Evolutionary conservation across 148 eudicot species (phyloP).

Genomic region (Persicaria tinctoria): DNA sequence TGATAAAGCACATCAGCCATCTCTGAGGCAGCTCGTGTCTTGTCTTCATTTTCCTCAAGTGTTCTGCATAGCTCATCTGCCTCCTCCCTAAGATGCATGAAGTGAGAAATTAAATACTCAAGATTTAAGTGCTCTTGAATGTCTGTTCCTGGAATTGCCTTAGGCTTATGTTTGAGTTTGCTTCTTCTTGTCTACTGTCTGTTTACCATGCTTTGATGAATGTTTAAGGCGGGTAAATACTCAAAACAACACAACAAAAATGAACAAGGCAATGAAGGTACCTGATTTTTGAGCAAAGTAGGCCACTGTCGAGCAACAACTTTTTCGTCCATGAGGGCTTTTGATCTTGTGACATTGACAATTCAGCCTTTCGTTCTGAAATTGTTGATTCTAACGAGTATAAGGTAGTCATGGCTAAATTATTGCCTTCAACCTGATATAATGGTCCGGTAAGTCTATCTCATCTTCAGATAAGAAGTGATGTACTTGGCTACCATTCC

Average conservation of each 20-base stretch:
- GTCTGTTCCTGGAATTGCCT: background rate
- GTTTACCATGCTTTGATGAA: background rate
- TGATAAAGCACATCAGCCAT: conserved; percentile 98
- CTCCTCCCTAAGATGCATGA: conserved; percentile 55
- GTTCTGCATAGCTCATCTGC: conserved; percentile 93
- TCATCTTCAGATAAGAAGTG: background rate
- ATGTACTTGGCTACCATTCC: background rate
- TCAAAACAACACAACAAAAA: background rate
- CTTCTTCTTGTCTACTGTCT: background rate
- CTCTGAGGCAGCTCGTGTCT: conserved; percentile 71
- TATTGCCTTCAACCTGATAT: conserved; percentile 38
- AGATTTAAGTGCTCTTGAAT: background rate
- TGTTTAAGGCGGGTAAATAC: background rate
- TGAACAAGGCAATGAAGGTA: conserved; percentile 14
- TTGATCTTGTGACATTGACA: conserved; percentile 23
- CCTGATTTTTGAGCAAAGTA: conserved; percentile 88
- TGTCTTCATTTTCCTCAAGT: conserved; percentile 68
- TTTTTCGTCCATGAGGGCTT: conserved; percentile 94
- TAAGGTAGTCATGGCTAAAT: conserved; percentile 60
- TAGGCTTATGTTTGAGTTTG: background rate
- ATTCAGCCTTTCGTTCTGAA: conserved; percentile 50
- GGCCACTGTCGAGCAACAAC: conserved; percentile 52
- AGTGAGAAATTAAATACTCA: background rate
- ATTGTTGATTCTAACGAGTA: conserved; percentile 76
- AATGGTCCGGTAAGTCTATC: background rate